Percentiles rank a stretch among this genome's conserved stretches.
phyloP scores from a whole-genome alignment of 2,329 filamentous ascomycete species.

The Akanthomyces uredinophilus region DNA sequence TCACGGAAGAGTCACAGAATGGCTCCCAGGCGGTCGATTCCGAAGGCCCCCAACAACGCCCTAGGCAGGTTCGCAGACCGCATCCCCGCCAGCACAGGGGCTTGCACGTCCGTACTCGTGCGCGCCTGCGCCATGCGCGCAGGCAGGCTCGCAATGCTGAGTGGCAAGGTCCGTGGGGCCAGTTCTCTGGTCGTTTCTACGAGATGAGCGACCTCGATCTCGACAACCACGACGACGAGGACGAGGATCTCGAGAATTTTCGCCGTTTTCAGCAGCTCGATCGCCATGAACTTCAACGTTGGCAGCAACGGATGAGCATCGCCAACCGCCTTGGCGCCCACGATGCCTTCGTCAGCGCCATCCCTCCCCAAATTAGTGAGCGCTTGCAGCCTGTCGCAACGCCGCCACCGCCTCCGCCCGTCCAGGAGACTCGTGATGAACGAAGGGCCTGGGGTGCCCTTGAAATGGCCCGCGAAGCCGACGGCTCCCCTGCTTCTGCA shows the following conservation, averaged over 20 bases:
- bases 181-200: constrained; percentile 56
- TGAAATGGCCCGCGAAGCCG: constrained; percentile 72
- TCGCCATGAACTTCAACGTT: constrained; percentile 61
- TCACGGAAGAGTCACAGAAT: constrained; percentile 27
- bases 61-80: constrained; percentile 27
- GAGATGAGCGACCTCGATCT: constrained; percentile 47
- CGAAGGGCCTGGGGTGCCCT: constrained; percentile 84
- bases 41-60: constrained; percentile 19
- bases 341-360: constrained; percentile 63
- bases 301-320: constrained; percentile 79
- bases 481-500: constrained; percentile 42
- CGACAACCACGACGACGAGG: constrained; percentile 47
- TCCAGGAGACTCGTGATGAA: constrained; percentile 71
- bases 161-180: constrained; percentile 83
- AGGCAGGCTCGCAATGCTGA: constrained; percentile 67
- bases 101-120: constrained; percentile 47
- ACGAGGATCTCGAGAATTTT: constrained; percentile 63
- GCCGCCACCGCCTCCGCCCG: constrained; percentile 34
- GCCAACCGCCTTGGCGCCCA: constrained; percentile 73
- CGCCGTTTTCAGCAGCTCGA: constrained; percentile 50
- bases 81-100: constrained; percentile 29
- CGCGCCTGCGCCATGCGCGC: constrained; percentile 50
- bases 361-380: constrained; percentile 54
- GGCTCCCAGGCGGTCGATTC: constrained; percentile 31
- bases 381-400: constrained; percentile 46